Evolutionary conservation across 2,329 filamentous ascomycete genomes (phyloP), one percentile per base, ranked within the genome.

Genomic region (Mollisia scopiformis): DNA sequence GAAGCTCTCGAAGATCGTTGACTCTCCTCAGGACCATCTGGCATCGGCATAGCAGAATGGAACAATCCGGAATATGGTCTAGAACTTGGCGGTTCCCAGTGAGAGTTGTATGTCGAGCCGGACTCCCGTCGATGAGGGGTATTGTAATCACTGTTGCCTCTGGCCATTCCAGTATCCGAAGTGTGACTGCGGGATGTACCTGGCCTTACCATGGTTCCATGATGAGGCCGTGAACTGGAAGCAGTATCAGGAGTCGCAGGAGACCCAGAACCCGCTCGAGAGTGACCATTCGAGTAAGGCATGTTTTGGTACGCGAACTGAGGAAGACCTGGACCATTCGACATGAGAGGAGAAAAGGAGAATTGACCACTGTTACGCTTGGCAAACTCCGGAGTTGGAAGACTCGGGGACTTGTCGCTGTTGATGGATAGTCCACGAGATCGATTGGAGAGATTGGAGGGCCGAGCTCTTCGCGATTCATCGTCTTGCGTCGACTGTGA

Each of bases 41-140:
- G 84, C 1, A 93, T 84, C 1, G 93, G 93, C 73, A 97, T 84
- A 5, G 93, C 93, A 0, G 93, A 96, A 62, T 91, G 91, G 78
- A 97, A 97, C 23, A 96, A 79, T 5, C 89, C 90, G 0, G 90
- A 93, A 69, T 85, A 89, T 43, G 88, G 87, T 27, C 71, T 62
- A 14, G 62, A 41, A n/a, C 66, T 65, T 5, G 57, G 59, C 27
- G 71, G 70, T 2, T 73, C 70, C 75, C 72, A 57, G 75, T 77
- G 61, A 79, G 83, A 83, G 64, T 79, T 80, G 69, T 83, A 82
- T 4, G 81, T 82, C 13, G 83, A 84, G 62, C 76, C 82, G 0
- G 85, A 87, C 66, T 88, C 83, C 30, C 82, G 80, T 39, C 80
- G 77, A 13, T 79, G 61, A 27, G 71, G 68, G 13, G 66, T 61